Evolutionary conservation across 2,329 filamentous ascomycete species (phyloP).

Genomic region (Paecilomyces niveus): DNA sequence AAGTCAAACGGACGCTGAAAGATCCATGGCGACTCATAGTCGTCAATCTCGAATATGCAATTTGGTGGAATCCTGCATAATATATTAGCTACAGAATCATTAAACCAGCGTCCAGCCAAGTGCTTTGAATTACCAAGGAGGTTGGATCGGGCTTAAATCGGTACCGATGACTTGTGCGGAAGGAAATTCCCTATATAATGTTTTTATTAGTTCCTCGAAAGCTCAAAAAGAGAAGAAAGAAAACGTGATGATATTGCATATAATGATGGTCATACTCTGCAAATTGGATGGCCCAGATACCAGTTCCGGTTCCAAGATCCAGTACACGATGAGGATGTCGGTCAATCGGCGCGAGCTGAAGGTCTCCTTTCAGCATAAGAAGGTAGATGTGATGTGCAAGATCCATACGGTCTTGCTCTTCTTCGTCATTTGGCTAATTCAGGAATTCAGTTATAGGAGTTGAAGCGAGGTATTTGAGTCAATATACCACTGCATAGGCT

Average conservation of each 20-base stretch:
- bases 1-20: conserved; percentile 16
- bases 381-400: not conserved
- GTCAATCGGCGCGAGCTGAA: not conserved
- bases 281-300: conserved; percentile 8
- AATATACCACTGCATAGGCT: conserved; percentile 14
- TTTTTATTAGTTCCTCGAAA: no score
- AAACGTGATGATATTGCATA: no score
- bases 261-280: no score
- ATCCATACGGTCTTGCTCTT: not conserved
- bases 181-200: conserved; percentile 14
- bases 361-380: not conserved
- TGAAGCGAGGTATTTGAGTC: not conserved
- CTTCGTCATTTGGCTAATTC: not conserved
- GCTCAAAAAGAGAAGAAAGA: no score
- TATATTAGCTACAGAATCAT: no score
- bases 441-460: not conserved
- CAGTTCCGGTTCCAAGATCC: not conserved
- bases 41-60: conserved; percentile 17
- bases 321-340: not conserved
- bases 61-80: conserved; percentile 20
- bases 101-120: no score
- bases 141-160: conserved; percentile 15
- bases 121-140: no score
- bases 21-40: conserved; percentile 17
- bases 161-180: conserved; percentile 11